Conservation (phyloP, 2,329 filamentous ascomycete species). For the Lasiodiplodia sp. region DNA sequence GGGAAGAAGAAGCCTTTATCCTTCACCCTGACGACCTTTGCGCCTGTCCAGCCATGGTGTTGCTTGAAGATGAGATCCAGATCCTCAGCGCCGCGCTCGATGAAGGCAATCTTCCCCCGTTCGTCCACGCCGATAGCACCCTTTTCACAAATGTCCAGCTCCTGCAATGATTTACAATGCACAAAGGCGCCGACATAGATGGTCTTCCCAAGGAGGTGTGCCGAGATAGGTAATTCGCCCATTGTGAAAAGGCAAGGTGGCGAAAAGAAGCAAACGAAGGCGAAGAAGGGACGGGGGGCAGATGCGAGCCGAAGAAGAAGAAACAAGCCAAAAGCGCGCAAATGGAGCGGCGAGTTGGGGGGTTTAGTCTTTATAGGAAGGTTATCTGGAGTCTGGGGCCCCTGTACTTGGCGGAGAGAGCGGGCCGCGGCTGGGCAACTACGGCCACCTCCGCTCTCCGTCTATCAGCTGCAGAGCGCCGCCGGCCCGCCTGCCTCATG, state of each 20-base stretch:
- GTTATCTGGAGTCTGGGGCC: slow-evolving; percentile 7
- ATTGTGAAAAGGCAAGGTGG: neutral
- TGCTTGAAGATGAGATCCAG: slow-evolving; percentile 37
- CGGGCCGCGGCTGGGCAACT: slow-evolving; percentile 1
- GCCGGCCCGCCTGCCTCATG: slow-evolving; percentile 1
- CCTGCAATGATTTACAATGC: slow-evolving; percentile 58
- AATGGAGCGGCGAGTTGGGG: neutral
- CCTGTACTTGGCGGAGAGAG: slow-evolving; percentile 7
- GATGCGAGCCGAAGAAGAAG: neutral
- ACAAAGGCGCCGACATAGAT: slow-evolving; percentile 70
- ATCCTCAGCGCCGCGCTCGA: slow-evolving; percentile 46
- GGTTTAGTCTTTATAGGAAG: neutral
- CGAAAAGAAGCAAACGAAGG: neutral
- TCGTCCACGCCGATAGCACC: slow-evolving; percentile 61
- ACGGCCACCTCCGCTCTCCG: slow-evolving; percentile 28
- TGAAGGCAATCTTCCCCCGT: slow-evolving; percentile 59
- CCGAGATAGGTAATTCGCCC: slow-evolving; percentile 5
- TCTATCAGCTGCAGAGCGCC: slow-evolving; percentile 19
- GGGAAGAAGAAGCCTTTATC: slow-evolving; percentile 80
- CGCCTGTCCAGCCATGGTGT: slow-evolving; percentile 49
- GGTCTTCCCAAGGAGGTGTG: slow-evolving; percentile 3
- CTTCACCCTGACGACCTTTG: slow-evolving; percentile 45
- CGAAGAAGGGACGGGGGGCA: neutral
- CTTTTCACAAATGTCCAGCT: slow-evolving; percentile 58
- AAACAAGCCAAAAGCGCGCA: neutral